Conservation (phyloP, 345 rosid species). For the Lumnitzera racemosa region DNA sequence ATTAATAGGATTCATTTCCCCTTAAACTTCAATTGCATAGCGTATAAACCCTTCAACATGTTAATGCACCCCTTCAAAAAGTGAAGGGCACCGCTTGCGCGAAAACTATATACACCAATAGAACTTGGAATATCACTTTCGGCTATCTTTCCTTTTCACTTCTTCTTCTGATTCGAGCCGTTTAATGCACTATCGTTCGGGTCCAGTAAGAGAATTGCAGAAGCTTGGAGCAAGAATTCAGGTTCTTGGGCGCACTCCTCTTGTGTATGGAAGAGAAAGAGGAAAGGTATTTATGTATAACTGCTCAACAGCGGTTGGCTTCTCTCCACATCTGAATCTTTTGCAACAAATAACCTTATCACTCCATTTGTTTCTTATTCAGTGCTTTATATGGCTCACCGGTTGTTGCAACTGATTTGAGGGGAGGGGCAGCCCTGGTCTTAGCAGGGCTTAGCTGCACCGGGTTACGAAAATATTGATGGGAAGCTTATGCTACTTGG, state of each 20-base stretch:
- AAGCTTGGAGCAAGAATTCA: constrained; percentile 25
- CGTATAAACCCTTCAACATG: no score
- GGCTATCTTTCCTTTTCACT: no score
- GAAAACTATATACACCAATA: no score
- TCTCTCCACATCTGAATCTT: not conserved
- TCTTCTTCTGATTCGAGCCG: not conserved
- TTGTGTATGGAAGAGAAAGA: constrained; percentile 13
- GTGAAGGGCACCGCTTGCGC: no score
- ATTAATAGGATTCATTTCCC: no score
- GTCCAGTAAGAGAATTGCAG: constrained; percentile 14
- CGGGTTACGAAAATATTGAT: constrained; percentile 21
- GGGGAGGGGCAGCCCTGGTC: constrained; percentile 21
- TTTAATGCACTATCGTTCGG: constrained; percentile 1
- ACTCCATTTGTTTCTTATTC: not conserved
- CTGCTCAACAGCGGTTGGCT: not conserved
- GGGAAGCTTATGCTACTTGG: constrained; percentile 20
- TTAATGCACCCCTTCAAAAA: no score
- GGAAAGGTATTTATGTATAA: constrained; percentile 6
- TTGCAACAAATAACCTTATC: not conserved
- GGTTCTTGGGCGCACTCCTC: constrained; percentile 15
- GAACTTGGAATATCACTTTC: not conserved
- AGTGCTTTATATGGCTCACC: constrained; percentile 12
- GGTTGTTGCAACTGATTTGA: constrained; percentile 18
- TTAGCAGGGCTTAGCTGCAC: constrained; percentile 5
- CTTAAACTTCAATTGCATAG: no score